These are phyloP conservation scores for Termitomyces sp. DNA, from an alignment of 768 basidiomycete species.

Conservation along the genomic window DNA sequence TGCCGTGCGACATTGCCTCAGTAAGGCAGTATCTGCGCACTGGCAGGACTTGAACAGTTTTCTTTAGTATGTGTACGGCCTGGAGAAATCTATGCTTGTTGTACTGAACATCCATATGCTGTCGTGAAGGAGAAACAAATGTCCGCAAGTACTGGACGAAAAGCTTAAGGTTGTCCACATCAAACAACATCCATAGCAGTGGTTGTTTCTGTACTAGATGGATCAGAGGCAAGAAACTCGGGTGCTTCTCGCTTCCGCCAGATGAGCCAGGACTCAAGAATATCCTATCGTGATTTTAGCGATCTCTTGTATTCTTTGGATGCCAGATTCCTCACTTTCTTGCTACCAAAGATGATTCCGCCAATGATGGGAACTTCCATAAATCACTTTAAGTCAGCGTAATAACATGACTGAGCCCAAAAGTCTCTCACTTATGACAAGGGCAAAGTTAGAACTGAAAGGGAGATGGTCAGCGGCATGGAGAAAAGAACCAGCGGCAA, in stretches of 20 bases:
- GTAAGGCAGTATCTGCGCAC: too few species aligned
- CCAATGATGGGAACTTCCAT: background rate
- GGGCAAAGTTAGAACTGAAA: background rate
- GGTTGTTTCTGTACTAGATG: background rate
- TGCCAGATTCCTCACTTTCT: background rate
- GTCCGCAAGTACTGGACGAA: too few species aligned
- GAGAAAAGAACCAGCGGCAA: background rate
- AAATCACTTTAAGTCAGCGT: background rate
- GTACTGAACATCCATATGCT: too few species aligned
- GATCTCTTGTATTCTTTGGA: too few species aligned
- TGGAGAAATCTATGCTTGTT: too few species aligned
- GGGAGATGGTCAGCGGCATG: background rate
- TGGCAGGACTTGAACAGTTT: too few species aligned
- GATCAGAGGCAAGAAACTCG: background rate
- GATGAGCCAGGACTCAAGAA: background rate
- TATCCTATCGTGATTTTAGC: background rate
- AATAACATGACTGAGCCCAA: background rate
- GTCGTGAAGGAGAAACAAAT: too few species aligned
- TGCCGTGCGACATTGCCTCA: too few species aligned
- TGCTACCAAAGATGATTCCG: background rate
- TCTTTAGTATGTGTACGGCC: too few species aligned
- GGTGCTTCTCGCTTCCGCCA: background rate
- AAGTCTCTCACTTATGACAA: background rate
- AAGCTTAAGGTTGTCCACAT: too few species aligned
- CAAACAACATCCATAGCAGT: background rate